Evolutionary conservation across 495 filamentous ascomycete genomes (phyloP).

Genomic region (Glarea lozoyensis): DNA sequence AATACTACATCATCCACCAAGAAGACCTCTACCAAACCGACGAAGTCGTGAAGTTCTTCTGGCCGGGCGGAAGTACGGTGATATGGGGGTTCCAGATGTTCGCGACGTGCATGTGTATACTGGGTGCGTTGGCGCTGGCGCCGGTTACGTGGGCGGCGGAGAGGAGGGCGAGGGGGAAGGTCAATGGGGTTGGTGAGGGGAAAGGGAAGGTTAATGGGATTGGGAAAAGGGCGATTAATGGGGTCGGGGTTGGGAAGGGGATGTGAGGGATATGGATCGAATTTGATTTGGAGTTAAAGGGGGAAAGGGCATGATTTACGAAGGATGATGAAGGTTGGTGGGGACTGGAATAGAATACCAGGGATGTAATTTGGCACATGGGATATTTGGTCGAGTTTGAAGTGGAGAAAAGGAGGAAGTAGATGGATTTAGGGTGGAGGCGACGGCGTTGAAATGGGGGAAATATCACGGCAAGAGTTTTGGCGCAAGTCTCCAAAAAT

Average conservation of each 20-base stretch:
- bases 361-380: neutral
- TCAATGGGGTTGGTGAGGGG: constrained; percentile 18
- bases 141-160: constrained; percentile 43
- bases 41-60: constrained; percentile 65
- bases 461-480: no score
- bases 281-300: neutral
- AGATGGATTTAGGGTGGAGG: no score
- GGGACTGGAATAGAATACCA: neutral
- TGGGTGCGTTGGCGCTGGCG: constrained; percentile 43
- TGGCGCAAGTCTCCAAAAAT: no score
- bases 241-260: neutral
- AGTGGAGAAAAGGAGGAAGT: neutral
- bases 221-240: neutral
- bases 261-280: neutral
- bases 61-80: constrained; percentile 35
- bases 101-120: constrained; percentile 51
- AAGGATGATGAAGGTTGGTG: no score
- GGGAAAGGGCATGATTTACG: neutral
- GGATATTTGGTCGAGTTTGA: neutral
- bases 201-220: neutral
- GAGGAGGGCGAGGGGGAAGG: constrained; percentile 21
- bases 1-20: constrained; percentile 66
- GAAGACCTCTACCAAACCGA: constrained; percentile 78
- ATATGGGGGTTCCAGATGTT: constrained; percentile 51
- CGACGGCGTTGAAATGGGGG: no score